Evolutionary conservation across 2,329 filamentous ascomycete species (phyloP), one percentile per base, ranked within the genome.

Genomic region (Fusarium armeniacum): DNA sequence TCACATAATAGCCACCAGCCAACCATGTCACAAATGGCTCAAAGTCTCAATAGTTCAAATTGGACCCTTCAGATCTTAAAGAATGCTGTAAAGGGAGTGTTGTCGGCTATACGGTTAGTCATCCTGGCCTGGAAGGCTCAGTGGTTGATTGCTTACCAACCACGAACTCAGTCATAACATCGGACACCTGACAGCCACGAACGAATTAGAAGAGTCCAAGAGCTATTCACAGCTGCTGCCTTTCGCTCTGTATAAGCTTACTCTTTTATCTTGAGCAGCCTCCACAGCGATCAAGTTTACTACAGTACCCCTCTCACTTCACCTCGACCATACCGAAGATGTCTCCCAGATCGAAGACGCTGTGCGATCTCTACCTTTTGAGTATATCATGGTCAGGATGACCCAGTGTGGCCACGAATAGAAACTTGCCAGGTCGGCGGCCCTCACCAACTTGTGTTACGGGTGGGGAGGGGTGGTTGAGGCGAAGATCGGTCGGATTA

Each of bases 281-380:
- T 89, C 89, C 22, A 91, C 51, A 16, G 69, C 67, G 4, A 49
- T 63, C 32, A 62, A 60, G 74, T 89, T 85, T 9, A 82, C 83
- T 2, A 84, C 56, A 0, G 50, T 68, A 30, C 28, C 0, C 68
- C 64, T 68, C 2, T 58, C 67, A 0, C 56, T 71, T 7, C 64
- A 71, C 85, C 65, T 83, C 78, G 18, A 79, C 80, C 66, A 67
- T 16, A 62, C 66, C 6, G 54, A 70, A 18, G 58, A 70, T 32
- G 22, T 22, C 10, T 13, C 15, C 5, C 45, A 57, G 13, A 57
- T 70, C 2, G 18, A 60, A 46, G 6, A 52, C 5, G 35, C 49
- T 2, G 51, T 44, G 0, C 16, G n/a, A 5, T 40, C 2, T 6
- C 40, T 70, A 2, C 66, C 61, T 8, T 69, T 69, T 15, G 57